Conservation (phyloP, 306 rosid genomes). For the Adenanthera pavonina region DNA sequence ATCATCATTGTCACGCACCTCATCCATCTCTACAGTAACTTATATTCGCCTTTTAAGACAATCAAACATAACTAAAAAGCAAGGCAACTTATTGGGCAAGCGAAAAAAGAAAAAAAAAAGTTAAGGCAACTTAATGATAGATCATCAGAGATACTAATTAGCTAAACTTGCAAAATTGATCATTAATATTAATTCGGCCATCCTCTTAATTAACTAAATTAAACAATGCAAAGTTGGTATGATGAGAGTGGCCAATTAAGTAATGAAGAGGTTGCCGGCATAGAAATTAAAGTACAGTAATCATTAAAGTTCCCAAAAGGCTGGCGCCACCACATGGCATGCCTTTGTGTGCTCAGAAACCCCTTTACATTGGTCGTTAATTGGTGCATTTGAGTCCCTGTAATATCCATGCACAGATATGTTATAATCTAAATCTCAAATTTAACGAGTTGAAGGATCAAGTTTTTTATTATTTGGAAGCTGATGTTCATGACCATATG, state of each 20-base stretch:
- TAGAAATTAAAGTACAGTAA: slow-evolving; percentile 35
- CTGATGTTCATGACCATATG: slow-evolving; percentile 32
- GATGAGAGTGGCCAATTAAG: background rate
- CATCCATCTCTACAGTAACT: slow-evolving; percentile 20
- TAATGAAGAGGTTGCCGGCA: background rate
- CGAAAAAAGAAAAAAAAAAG: background rate
- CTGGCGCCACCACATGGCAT: slow-evolving; percentile 43
- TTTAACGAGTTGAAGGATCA: slow-evolving; percentile 3
- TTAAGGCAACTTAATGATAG: background rate
- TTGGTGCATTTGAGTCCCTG: slow-evolving; percentile 19
- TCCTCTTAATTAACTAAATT: slow-evolving; percentile 5
- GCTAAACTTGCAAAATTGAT: too few relatives aligned
- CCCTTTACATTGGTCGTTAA: slow-evolving; percentile 18
- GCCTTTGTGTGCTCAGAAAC: slow-evolving; percentile 26
- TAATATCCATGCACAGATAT: slow-evolving; percentile 16
- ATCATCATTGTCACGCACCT: background rate
- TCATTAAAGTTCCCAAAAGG: slow-evolving; percentile 41
- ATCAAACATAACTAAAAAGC: slow-evolving; percentile 37
- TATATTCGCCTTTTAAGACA: slow-evolving; percentile 3
- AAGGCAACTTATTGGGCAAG: slow-evolving; percentile 40
- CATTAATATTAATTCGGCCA: background rate
- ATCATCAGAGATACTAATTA: too few relatives aligned
- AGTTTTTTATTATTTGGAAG: background rate
- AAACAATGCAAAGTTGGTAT: slow-evolving; percentile 33
- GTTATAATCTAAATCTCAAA: slow-evolving; percentile 1